Conservation (phyloP, 495 filamentous ascomycete species). For the Aspergillus funiculosus region DNA sequence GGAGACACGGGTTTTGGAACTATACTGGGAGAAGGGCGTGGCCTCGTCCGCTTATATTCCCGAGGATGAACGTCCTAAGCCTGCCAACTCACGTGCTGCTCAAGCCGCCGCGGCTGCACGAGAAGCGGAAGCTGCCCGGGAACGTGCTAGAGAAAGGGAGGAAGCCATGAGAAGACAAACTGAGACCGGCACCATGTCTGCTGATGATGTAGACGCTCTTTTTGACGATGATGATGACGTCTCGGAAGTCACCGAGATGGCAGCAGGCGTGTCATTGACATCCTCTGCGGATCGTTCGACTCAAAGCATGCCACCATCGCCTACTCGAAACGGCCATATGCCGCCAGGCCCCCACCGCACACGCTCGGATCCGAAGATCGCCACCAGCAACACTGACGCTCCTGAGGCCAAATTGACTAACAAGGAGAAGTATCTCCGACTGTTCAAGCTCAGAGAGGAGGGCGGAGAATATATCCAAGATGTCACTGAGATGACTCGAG, state of each 20-base stretch:
- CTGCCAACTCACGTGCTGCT: slow-evolving; percentile 50
- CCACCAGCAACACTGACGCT: slow-evolving; percentile 59
- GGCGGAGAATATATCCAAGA: slow-evolving; percentile 96
- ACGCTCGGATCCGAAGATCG: slow-evolving; percentile 86
- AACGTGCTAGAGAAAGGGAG: slow-evolving; percentile 72
- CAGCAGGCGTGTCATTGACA: slow-evolving; percentile 77
- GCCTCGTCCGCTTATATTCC: slow-evolving; percentile 94
- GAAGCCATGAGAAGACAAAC: slow-evolving; percentile 86
- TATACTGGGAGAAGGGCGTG: slow-evolving; percentile 99
- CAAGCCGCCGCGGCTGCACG: slow-evolving; percentile 71
- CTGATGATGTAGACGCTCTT: slow-evolving; percentile 83
- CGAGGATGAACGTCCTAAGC: slow-evolving; percentile 91
- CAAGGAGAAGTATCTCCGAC: slow-evolving; percentile 91
- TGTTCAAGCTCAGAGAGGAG: slow-evolving; percentile 87
- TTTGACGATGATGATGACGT: slow-evolving; percentile 89
- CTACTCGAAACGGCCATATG: slow-evolving; percentile 67
- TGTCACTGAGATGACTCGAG: slow-evolving; percentile 92
- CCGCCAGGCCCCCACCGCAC: slow-evolving; percentile 77
- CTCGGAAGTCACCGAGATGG: slow-evolving; percentile 78
- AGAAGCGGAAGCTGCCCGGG: slow-evolving; percentile 72
- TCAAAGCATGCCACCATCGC: slow-evolving; percentile 93
- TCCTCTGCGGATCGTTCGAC: slow-evolving; percentile 70
- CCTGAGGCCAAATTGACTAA: slow-evolving; percentile 76
- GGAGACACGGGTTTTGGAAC: slow-evolving; percentile 83
- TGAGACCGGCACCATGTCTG: slow-evolving; percentile 84